phyloP scores from a whole-genome alignment of 345 rosid species.

The Rhizophora apiculata region DNA sequence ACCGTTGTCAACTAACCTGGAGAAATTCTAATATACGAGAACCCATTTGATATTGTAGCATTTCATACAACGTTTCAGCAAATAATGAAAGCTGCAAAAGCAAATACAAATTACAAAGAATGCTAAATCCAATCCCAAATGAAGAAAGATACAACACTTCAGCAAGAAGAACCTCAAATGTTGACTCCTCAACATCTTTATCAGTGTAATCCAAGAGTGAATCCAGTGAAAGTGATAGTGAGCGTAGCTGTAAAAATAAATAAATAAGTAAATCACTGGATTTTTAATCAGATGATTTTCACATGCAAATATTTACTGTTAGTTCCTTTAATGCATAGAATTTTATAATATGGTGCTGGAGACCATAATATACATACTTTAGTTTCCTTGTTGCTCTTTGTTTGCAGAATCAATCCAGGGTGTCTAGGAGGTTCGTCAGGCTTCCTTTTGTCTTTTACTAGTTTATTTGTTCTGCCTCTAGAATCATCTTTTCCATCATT shows the following conservation, averaged over 20 bases:
- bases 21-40: slow-evolving; percentile 71
- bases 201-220: slow-evolving; percentile 90
- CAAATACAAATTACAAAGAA: background rate
- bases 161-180: slow-evolving; percentile 66
- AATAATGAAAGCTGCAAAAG: slow-evolving; percentile 78
- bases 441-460: slow-evolving; percentile 65
- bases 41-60: slow-evolving; percentile 97
- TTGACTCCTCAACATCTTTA: slow-evolving; percentile 85
- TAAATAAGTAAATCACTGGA: slow-evolving; percentile 15
- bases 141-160: background rate
- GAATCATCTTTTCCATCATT: slow-evolving; percentile 44
- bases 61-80: slow-evolving; percentile 85
- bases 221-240: slow-evolving; percentile 80
- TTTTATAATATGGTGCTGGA: slow-evolving; percentile 3
- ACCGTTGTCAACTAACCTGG: slow-evolving; percentile 49
- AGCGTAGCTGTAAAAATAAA: slow-evolving; percentile 49
- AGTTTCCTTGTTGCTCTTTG: slow-evolving; percentile 56
- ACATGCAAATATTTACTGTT: background rate
- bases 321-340: slow-evolving; percentile 8
- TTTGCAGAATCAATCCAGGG: slow-evolving; percentile 74
- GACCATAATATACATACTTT: slow-evolving; percentile 48
- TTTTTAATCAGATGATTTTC: slow-evolving; percentile 3
- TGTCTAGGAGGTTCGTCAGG: slow-evolving; percentile 73
- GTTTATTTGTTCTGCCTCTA: slow-evolving; percentile 42
- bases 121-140: background rate